Conservation (phyloP, 2,329 filamentous ascomycete genomes). For the Cladosporium halotolerans region DNA sequence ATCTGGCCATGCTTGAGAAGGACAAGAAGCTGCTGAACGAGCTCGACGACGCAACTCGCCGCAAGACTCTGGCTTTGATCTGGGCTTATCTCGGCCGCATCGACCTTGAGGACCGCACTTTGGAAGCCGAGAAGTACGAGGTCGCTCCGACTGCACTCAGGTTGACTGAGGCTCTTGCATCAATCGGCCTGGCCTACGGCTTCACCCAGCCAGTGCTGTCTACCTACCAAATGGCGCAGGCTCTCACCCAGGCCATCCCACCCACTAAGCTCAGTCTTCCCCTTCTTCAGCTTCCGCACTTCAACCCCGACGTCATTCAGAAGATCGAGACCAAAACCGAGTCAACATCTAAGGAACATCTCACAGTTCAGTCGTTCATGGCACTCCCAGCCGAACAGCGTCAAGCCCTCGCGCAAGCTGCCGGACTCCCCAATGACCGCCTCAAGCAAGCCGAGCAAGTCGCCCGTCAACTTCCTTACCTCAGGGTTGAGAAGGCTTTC, state of each 20-base stretch:
- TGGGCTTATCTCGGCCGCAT: constrained; percentile 93
- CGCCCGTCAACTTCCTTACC: constrained; percentile 74
- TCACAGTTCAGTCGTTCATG: constrained; percentile 86
- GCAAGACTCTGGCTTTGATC: constrained; percentile 81
- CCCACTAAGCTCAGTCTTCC: constrained; percentile 55
- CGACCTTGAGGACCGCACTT: constrained; percentile 68
- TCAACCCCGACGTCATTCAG: constrained; percentile 58
- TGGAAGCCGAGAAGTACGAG: constrained; percentile 83
- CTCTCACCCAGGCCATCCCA: constrained; percentile 84
- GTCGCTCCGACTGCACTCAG: constrained; percentile 79
- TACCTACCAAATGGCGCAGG: constrained; percentile 76
- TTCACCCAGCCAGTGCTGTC: constrained; percentile 75
- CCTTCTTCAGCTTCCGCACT: constrained; percentile 83
- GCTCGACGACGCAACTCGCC: constrained; percentile 69
- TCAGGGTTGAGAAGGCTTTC: constrained; percentile 85
- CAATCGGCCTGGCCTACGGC: constrained; percentile 82
- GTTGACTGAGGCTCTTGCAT: constrained; percentile 78
- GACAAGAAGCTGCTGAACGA: constrained; percentile 72
- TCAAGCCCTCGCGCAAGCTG: constrained; percentile 63
- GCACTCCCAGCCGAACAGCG: constrained; percentile 68
- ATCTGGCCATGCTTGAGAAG: constrained; percentile 58
- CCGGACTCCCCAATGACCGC: constrained; percentile 66
- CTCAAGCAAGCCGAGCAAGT: constrained; percentile 70
- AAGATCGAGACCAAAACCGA: constrained; percentile 61
- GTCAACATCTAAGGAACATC: constrained; percentile 56